phyloP scores from a whole-genome alignment of 1,284 basidiomycete species.

The Erythrobasidium hasegawianum region DNA sequence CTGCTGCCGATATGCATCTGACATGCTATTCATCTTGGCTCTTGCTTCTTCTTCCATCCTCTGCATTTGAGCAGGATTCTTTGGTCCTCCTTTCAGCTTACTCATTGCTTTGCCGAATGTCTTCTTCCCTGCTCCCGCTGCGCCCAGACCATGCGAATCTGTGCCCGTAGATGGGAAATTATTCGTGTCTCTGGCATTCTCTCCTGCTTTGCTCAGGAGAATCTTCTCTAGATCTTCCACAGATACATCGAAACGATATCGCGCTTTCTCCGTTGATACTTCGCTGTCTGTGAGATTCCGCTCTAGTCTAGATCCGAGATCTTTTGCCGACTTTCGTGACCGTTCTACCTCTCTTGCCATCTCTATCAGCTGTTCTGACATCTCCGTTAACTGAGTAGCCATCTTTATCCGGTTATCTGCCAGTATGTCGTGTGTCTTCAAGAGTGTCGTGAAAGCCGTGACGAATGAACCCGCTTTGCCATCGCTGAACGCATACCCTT shows the following conservation, averaged over 20 bases:
- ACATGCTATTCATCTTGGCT: constrained; percentile 72
- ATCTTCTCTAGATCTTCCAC: constrained; percentile 93
- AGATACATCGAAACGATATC: constrained; percentile 76
- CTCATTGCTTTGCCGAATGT: constrained; percentile 74
- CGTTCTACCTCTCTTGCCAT: constrained; percentile 90
- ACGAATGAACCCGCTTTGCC: constrained; percentile 79
- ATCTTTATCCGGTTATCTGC: constrained; percentile 85
- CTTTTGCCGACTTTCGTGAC: constrained; percentile 85
- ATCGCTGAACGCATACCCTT: constrained; percentile 78
- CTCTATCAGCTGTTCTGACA: constrained; percentile 86
- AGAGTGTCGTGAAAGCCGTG: constrained; percentile 42
- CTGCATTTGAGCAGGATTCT: constrained; percentile 85
- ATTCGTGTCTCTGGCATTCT: constrained; percentile 73
- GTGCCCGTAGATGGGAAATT: constrained; percentile 49
- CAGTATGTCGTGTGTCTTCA: constrained; percentile 83
- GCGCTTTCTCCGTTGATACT: constrained; percentile 78
- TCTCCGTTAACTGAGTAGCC: constrained; percentile 80
- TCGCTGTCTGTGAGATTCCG: constrained; percentile 86
- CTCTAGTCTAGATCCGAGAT: constrained; percentile 81
- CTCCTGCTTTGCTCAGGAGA: constrained; percentile 91
- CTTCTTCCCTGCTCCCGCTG: constrained; percentile 60
- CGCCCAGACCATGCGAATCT: constrained; percentile 38
- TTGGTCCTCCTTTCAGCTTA: constrained; percentile 82
- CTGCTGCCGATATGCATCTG: constrained; percentile 84
- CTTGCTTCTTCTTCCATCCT: constrained; percentile 93